Percentiles rank a stretch among this genome's conserved stretches.
These are phyloP conservation scores for Botrytis elliptica DNA, from an alignment of 2,329 filamentous ascomycete species.

Conservation along the genomic window DNA sequence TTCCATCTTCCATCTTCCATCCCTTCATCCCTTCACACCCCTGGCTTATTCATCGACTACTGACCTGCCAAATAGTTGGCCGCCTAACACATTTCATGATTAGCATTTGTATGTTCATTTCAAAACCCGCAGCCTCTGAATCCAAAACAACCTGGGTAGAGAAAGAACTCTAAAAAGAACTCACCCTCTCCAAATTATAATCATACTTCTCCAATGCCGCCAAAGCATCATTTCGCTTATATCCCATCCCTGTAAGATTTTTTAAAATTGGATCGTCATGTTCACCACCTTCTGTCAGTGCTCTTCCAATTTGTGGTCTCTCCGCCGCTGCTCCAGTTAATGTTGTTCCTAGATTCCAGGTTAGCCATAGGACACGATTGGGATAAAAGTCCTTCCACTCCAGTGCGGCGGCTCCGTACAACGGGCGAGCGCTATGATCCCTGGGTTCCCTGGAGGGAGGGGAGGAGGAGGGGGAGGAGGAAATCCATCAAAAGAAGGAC, in stretches of 20 bases:
- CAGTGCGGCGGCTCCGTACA: no score
- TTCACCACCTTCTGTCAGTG: constrained; percentile 69
- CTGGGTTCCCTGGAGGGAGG: no score
- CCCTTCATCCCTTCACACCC: background rate
- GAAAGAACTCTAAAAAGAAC: constrained; percentile 36
- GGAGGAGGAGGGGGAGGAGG: background rate
- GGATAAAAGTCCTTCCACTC: background rate
- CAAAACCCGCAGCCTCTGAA: fast-evolving
- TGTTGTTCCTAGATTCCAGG: background rate
- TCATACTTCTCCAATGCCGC: constrained; percentile 88
- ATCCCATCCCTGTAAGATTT: constrained; percentile 87
- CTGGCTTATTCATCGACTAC: background rate
- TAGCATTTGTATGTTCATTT: background rate
- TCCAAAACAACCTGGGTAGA: background rate
- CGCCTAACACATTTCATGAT: background rate
- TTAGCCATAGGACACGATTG: no score
- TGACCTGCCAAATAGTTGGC: constrained; percentile 13
- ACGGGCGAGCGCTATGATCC: no score
- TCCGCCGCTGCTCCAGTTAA: constrained; percentile 18
- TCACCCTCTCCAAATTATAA: constrained; percentile 92
- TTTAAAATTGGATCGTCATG: constrained; percentile 92
- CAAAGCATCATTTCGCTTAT: constrained; percentile 69
- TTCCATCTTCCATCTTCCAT: background rate
- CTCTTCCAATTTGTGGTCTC: constrained; percentile 57
- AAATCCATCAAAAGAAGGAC: background rate